Evolutionary conservation across 1,284 basidiomycete species (phyloP), one percentile per base, ranked within the genome.

Genomic region (Pseudozyma thailandica): DNA sequence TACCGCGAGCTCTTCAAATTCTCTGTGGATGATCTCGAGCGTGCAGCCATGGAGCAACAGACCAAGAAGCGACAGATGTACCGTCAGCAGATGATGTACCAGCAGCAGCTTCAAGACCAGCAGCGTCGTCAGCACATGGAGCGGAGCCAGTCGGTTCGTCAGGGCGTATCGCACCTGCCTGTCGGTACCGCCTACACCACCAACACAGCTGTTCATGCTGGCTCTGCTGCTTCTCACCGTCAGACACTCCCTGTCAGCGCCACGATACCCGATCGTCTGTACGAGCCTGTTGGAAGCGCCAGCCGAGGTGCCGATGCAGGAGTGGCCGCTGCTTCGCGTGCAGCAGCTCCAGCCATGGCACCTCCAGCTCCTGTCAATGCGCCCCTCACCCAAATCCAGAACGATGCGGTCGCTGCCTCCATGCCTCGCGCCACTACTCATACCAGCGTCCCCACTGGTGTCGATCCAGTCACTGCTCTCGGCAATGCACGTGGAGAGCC

Each of bases 1-100:
- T 82, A 82, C 73, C 71, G 77, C 46, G 79, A 81, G 49, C 71
- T 82, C 37, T 82, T 82, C 79, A 74, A 65, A 35, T 82, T 82
- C 59, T 76, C 74, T 18, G 81, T 82, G 37, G 73, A 81, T 43
- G 81, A 82, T 23, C 77, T 82, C 13, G 81, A 82, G 52, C 68
- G 73, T 16, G 81, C 81, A 15, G 81, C 81, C 31, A 71, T 79
- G 52, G 81, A 82, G 63, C 81, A 82, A 68, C 80, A 81, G 71
- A 75, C 73, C 30, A 75, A 80, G 71, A 82, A 82, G 63, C 72
- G 81, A 33, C 79, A 81, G 62, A 65, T 72, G 31, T 82, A 81
- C 61, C 69, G 78, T 21, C 80, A 82, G 55, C 81, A 82, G 74
- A 82, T 82, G 80, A 54, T 77, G 23, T 59, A 77, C 27, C 81